phyloP scores from a whole-genome alignment of 2,329 filamentous ascomycete genomes.

The Ophiocordyceps polyrhachis-furcata region DNA sequence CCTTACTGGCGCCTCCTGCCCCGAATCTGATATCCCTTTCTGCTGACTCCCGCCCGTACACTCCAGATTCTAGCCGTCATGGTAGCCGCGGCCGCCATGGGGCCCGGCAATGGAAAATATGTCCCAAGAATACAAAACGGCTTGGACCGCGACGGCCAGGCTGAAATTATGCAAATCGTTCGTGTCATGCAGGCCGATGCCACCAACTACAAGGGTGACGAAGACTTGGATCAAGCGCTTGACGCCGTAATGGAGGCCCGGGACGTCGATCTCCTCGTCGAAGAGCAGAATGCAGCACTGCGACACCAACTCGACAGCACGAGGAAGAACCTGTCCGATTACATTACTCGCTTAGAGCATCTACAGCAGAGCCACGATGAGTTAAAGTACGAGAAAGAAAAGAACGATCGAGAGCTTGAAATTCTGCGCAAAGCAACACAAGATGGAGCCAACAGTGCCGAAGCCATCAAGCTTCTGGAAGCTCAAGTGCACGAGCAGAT shows the following conservation, averaged over 20 bases:
- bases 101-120: constrained; percentile 35
- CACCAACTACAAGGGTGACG: constrained; percentile 16
- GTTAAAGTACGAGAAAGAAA: constrained; percentile 42
- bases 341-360: constrained; percentile 39
- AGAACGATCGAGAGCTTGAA: constrained; percentile 34
- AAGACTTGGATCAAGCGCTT: constrained; percentile 20
- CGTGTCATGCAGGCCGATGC: constrained; percentile 21
- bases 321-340: constrained; percentile 38
- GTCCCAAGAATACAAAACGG: constrained; percentile 24
- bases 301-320: constrained; percentile 31
- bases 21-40: background rate
- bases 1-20: background rate
- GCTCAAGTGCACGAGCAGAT: constrained; percentile 46
- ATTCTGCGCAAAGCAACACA: constrained; percentile 28
- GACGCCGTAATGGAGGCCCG: constrained; percentile 23
- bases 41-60: constrained; percentile 1
- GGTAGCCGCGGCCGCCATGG: constrained; percentile 40
- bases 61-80: constrained; percentile 40
- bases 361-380: constrained; percentile 45
- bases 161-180: constrained; percentile 26
- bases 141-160: constrained; percentile 23
- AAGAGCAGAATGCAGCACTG: constrained; percentile 33
- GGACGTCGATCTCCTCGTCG: constrained; percentile 36
- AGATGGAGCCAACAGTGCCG: constrained; percentile 32
- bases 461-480: constrained; percentile 34